Conservation (phyloP, 345 rosid species). For the Syzygium oleosum region DNA sequence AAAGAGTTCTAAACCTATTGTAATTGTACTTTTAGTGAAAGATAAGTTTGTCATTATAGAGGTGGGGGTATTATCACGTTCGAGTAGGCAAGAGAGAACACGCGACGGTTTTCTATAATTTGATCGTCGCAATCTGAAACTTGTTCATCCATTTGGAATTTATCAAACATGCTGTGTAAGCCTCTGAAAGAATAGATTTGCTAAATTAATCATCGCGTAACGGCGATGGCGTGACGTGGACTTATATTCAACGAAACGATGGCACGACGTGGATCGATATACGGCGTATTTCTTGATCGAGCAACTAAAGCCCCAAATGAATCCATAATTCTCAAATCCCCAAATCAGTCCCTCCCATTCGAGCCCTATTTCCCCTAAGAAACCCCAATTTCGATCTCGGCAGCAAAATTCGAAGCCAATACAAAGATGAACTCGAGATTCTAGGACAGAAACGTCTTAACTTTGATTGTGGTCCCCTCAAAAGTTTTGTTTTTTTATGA, state of each 20-base stretch:
- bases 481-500: too few species aligned
- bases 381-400: neutral
- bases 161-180: neutral
- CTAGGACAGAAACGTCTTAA: rapidly evolving
- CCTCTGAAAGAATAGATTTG: neutral
- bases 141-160: neutral
- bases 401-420: neutral
- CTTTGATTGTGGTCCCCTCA: neutral
- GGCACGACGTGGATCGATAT: neutral
- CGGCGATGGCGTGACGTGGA: too few species aligned
- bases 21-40: too few species aligned
- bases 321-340: neutral
- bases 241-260: neutral
- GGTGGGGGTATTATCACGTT: neutral
- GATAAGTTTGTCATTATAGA: neutral
- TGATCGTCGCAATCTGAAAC: neutral
- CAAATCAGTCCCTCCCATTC: neutral
- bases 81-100: neutral
- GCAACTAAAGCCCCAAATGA: neutral
- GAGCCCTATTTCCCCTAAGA: neutral
- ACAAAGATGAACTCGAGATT: neutral
- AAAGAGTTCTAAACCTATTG: too few species aligned
- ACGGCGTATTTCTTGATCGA: neutral
- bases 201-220: neutral
- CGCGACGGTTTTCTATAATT: too few species aligned